phyloP scores from a whole-genome alignment of 768 basidiomycete species.

The Amanita thiersii region DNA sequence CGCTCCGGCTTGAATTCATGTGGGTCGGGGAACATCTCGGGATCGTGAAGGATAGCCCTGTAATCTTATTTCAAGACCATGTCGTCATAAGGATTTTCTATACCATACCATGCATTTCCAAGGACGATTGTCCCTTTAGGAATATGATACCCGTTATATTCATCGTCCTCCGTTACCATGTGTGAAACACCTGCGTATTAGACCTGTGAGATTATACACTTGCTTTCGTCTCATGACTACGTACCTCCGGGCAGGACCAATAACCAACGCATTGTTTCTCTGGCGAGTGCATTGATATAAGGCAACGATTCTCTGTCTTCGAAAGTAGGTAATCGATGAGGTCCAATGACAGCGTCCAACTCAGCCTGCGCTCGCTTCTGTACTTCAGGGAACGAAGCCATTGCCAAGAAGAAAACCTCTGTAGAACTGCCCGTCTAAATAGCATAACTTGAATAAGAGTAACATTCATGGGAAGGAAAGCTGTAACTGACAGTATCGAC shows the following conservation, averaged over 20 bases:
- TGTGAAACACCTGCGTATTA: too few species aligned
- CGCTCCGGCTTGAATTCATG: slow-evolving; percentile 43
- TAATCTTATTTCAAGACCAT: neutral
- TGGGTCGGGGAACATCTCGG: slow-evolving; percentile 35
- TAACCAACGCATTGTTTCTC: slow-evolving; percentile 28
- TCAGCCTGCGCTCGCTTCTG: slow-evolving; percentile 30
- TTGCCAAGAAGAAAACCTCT: slow-evolving; percentile 11
- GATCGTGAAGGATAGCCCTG: slow-evolving; percentile 35
- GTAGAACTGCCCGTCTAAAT: too few species aligned
- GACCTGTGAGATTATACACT: too few species aligned
- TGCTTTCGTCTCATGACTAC: too few species aligned
- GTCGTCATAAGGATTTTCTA: neutral
- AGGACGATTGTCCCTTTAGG: slow-evolving; percentile 11
- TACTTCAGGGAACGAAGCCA: slow-evolving; percentile 20
- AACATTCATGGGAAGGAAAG: too few species aligned
- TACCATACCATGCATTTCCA: neutral
- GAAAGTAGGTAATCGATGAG: slow-evolving; percentile 26
- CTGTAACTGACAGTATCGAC: slow-evolving; percentile 12
- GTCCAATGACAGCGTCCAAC: slow-evolving; percentile 27
- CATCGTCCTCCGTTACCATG: slow-evolving; percentile 17
- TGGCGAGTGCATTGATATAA: slow-evolving; percentile 24
- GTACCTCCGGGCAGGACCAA: slow-evolving; percentile 16
- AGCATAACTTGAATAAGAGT: too few species aligned
- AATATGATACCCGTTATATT: too few species aligned
- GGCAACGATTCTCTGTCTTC: slow-evolving; percentile 24